Base-by-base conservation (phyloP, 2,329 filamentous ascomycete species). In the Raffaelea albimanens region DNA sequence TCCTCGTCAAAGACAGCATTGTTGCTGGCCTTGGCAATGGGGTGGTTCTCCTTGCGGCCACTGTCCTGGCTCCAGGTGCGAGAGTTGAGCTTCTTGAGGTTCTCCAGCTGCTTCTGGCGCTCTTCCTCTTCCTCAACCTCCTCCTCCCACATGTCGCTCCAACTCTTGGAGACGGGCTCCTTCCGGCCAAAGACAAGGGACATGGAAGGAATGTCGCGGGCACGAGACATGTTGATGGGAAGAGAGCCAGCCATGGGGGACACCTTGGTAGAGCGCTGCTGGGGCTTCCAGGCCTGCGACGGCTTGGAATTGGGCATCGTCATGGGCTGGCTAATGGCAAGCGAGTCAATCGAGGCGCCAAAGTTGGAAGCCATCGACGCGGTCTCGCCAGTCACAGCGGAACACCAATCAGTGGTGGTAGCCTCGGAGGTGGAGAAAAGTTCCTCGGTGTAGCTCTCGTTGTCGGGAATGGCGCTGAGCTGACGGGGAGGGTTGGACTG, bases 131-230 rank as follows among this genome's bases (percentile, higher is more conserved):
- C 78, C 59, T 93, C 89, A 41, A 73, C 70, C 46, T 97, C 91
- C 64, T 97, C 91, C 50, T 97, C 91, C 84, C 89, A 96, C 64
- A 97, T 81, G 64, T 98, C 93, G 60, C 90, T 95, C 93, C 93
- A 98, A 72, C 93, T 97, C 83, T 97, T 97, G 48, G 93, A 95
- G 43, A 94, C 87, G 43, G 77, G 72, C 41, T 91, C 85, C 53
- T 80, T 78, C 62, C 85, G 81, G 59, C 86, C 87, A 61, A 95
- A 91, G 44, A 91, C 79, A 60, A 84, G 78, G 4, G 86, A 82
- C 74, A 91, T 83, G 52, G 86, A 82, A 46, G 78, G 71, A 38
- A 78, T 76, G 53, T 80, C 73, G 56, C 78, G 78, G 1, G 87
- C 84, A 61, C 93, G 81, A 14, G 85, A 85, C 66, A 90, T 87